These are phyloP conservation scores for Incumbomyces delicatus DNA, from an alignment of 2,329 filamentous ascomycete species.

Conservation along the genomic window DNA sequence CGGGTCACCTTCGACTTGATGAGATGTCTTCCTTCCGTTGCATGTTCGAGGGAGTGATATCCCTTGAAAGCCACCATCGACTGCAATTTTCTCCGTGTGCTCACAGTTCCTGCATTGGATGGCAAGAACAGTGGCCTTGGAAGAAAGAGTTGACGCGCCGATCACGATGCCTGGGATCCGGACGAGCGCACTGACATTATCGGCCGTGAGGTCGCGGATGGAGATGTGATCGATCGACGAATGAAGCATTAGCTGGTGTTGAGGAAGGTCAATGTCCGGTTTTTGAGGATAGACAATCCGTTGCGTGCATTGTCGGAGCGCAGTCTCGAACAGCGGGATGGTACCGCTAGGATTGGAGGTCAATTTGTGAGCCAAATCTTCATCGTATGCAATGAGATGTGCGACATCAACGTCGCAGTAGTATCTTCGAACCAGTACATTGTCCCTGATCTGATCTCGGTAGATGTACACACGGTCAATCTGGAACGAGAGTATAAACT, in stretches of 20 bases:
- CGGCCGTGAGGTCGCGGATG: conserved; percentile 86
- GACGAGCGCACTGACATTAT: conserved; percentile 87
- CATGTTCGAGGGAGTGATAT: conserved; percentile 76
- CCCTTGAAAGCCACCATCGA: conserved; percentile 79
- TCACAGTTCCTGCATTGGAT: conserved; percentile 85
- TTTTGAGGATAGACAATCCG: conserved; percentile 80
- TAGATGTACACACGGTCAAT: conserved; percentile 93
- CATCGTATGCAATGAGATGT: conserved; percentile 91
- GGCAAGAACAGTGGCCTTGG: conserved; percentile 78
- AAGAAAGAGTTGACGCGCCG: conserved; percentile 90
- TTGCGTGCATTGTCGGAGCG: conserved; percentile 82
- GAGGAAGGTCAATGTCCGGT: conserved; percentile 60
- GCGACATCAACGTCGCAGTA: conserved; percentile 94
- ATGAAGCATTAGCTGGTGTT: conserved; percentile 90
- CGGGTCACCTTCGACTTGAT: conserved; percentile 58
- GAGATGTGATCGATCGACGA: conserved; percentile 84
- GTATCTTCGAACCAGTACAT: conserved; percentile 86
- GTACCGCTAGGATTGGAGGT: conserved; percentile 85
- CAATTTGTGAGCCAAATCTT: conserved; percentile 83
- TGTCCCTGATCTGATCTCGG: conserved; percentile 92
- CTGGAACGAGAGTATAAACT: conserved; percentile 88
- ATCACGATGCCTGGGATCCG: conserved; percentile 96
- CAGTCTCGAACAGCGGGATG: conserved; percentile 85
- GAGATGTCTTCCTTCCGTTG: conserved; percentile 44
- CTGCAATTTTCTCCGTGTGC: conserved; percentile 57